These are phyloP conservation scores for Plasmodium vinckei DNA, from an alignment of 169 alveolate species.

Conservation along the genomic window DNA sequence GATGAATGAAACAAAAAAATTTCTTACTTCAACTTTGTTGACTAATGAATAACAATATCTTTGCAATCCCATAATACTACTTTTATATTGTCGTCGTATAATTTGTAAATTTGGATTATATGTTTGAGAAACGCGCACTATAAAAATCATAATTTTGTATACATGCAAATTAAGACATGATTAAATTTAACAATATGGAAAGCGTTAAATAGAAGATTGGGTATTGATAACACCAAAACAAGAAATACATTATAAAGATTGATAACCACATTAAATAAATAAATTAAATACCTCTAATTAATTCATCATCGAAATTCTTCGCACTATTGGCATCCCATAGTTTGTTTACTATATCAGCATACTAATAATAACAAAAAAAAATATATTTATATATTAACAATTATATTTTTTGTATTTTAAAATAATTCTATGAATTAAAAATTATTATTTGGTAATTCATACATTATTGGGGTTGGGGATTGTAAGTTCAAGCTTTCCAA, in stretches of 20 bases:
- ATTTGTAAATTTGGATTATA: slow-evolving; percentile 34
- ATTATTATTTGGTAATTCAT: slow-evolving; percentile 2
- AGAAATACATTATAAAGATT: background rate
- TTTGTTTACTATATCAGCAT: slow-evolving; percentile 22
- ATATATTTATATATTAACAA: background rate
- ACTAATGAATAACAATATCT: slow-evolving; percentile 59
- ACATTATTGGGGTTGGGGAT: slow-evolving; percentile 34
- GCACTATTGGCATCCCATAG: slow-evolving; percentile 67
- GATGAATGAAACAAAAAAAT: background rate
- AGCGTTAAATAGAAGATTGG: background rate
- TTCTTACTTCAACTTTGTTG: slow-evolving; percentile 35
- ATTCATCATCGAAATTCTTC: slow-evolving; percentile 38
- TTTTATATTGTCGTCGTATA: background rate
- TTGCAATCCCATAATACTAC: slow-evolving; percentile 26
- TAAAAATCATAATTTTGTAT: background rate
- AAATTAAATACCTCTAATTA: slow-evolving; percentile 37
- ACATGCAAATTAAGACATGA: background rate
- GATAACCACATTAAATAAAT: background rate
- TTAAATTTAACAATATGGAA: background rate
- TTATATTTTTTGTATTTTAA: slow-evolving; percentile 4
- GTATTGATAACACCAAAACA: background rate
- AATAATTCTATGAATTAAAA: background rate
- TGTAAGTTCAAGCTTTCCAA: slow-evolving; percentile 37
- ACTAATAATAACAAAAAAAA: slow-evolving; percentile 30
- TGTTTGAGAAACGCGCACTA: slow-evolving; percentile 28